Evolutionary conservation across 2,329 filamentous ascomycete species (phyloP), one percentile per base, ranked within the genome.

Genomic region (Cytospora leucostoma): DNA sequence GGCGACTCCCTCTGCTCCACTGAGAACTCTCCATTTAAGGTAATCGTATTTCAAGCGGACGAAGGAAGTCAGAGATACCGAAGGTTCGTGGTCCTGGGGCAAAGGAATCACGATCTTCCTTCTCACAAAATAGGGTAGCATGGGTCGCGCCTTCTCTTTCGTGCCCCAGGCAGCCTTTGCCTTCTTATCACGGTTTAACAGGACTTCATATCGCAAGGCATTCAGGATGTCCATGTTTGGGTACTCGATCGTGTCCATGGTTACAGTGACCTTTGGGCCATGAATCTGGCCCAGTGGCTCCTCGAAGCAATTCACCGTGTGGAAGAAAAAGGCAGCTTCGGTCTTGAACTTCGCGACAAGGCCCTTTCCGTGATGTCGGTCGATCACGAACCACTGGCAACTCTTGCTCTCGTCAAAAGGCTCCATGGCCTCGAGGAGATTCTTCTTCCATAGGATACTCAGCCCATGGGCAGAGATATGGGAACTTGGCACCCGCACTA

Each of bases 221-320:
- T 85, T 80, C 44, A 95, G 77, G 17, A 93, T 79, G 63, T 91
- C 86, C 0, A 84, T 75, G 58, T 84, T 88, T 0, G 84, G 79
- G 70, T 89, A 93, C 58, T 84, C 78, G 35, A 87, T 75, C 1
- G 89, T 72, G 65, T 96, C 92, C 44, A 47, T 47, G 10, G 44
- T 11, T n/a, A 47, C 19, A 11, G n/a, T 47, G 8, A 47, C 44
- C n/a, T 47, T 47, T 3, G 44, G 44, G 8, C 44, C 44, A 17
- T 10, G 44, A 47, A 21, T 12, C n/a, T 10, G n/a, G 44, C n/a
- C 21, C 0, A 70, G 65, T 0, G 70, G 67, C 66, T 91, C 83
- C 70, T 94, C 90, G 72, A 88, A 95, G 0, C 90, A 84, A 68
- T 96, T 96, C 71, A 92, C 79, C 0, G 84, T 85, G 75, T 96